A percentile compares a stretch with the other conserved stretches of the same genome.
These are phyloP conservation scores for Polytrichum formosum DNA, from an alignment of 225 moss, liverwort and hornwort species.

Conservation along the genomic window DNA sequence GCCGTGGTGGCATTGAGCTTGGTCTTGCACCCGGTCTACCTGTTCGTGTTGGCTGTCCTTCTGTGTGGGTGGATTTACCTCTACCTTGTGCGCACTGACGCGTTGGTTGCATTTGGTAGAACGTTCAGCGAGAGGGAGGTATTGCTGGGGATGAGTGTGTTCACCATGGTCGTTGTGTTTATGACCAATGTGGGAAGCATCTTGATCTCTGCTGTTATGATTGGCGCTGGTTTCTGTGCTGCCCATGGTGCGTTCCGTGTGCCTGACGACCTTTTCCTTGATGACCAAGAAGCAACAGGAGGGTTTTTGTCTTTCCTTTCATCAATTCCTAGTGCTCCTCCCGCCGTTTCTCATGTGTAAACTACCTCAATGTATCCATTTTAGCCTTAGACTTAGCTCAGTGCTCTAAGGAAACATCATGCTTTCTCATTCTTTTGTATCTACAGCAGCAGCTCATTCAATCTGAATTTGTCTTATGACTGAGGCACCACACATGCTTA, in stretches of 20 bases:
- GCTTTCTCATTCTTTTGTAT: too few relatives aligned
- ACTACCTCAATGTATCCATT: neutral
- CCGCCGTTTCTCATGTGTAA: slow-evolving; percentile 43
- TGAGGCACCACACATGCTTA: too few relatives aligned
- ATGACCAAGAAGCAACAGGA: slow-evolving; percentile 51
- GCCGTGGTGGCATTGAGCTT: slow-evolving; percentile 15
- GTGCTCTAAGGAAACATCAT: too few relatives aligned
- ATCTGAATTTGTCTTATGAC: too few relatives aligned
- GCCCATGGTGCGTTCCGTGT: slow-evolving; percentile 58
- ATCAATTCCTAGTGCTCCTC: slow-evolving; percentile 31
- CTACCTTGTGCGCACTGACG: slow-evolving; percentile 52
- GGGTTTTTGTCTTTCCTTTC: slow-evolving; percentile 57
- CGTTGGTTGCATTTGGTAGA: slow-evolving; percentile 50
- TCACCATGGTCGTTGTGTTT: slow-evolving; percentile 28
- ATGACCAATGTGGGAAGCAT: slow-evolving; percentile 41
- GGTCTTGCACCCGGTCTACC: slow-evolving; percentile 20
- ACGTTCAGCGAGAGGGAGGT: slow-evolving; percentile 59
- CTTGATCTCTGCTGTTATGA: slow-evolving; percentile 33
- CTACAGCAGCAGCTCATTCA: too few relatives aligned
- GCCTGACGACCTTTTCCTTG: slow-evolving; percentile 67
- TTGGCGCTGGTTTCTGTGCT: slow-evolving; percentile 21
- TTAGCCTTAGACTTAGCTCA: too few relatives aligned
- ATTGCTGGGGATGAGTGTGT: slow-evolving; percentile 31
- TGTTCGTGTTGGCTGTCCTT: slow-evolving; percentile 29
- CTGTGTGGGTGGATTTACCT: slow-evolving; percentile 41